Percentiles rank a stretch among this genome's conserved stretches.
Evolutionary conservation across 495 filamentous ascomycete species (phyloP).

Genomic region (Terfezia claveryi): DNA sequence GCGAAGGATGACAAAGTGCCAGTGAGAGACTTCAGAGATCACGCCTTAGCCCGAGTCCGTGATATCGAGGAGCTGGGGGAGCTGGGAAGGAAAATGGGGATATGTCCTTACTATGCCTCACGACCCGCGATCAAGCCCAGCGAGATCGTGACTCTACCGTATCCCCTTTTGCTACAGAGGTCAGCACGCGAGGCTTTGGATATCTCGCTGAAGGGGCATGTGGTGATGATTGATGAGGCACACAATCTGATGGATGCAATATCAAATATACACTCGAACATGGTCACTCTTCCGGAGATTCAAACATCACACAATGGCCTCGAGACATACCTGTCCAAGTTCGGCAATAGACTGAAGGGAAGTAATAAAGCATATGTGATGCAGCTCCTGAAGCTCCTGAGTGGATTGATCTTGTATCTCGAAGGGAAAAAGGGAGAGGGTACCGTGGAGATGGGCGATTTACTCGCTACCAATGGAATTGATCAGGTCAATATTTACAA

Average conservation of each 20-base stretch:
- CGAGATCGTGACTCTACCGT: conserved; percentile 84
- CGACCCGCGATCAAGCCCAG: conserved; percentile 58
- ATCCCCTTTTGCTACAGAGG: conserved; percentile 72
- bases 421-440: conserved; percentile 33
- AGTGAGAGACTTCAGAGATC: conserved; percentile 68
- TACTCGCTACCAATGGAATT: conserved; percentile 67
- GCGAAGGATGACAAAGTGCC: conserved; percentile 48
- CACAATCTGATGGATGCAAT: conserved; percentile 97
- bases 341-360: conserved; percentile 68
- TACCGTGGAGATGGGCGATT: conserved; percentile 39
- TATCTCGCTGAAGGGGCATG: conserved; percentile 64
- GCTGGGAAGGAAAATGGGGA: conserved; percentile 53
- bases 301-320: conserved; percentile 49
- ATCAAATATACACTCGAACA: conserved; percentile 61
- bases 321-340: conserved; percentile 63
- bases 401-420: conserved; percentile 49
- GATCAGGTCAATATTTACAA: conserved; percentile 92
- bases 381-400: conserved; percentile 59
- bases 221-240: conserved; percentile 89
- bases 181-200: conserved; percentile 73
- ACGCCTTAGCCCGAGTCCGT: conserved; percentile 58
- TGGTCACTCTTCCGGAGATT: conserved; percentile 50
- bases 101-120: conserved; percentile 94
- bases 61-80: conserved; percentile 82
- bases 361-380: conserved; percentile 84